Base-by-base conservation (phyloP, 2,329 filamentous ascomycete species). In the Alternaria ethzedia region DNA sequence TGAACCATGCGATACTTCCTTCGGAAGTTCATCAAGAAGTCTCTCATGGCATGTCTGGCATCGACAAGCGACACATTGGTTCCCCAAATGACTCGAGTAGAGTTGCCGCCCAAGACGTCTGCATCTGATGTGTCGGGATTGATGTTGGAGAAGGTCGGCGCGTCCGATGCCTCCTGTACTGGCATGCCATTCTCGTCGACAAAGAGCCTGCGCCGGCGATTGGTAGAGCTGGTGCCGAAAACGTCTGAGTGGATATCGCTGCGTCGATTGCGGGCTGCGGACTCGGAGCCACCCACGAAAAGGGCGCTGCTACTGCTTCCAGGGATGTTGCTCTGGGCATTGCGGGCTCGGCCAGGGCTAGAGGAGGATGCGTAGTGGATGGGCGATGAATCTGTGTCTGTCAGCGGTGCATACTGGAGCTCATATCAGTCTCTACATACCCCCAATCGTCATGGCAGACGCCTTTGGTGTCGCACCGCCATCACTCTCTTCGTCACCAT, bases 21-120 rank as follows among this genome's bases (percentile, higher is more conserved):
- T 64, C 94, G 93, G 73, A 96, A 99, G 78, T 97, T 96, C 77
- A 90, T 89, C 26, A 99, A 84, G 75, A 99, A 99, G 68, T 96
- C 94, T 76, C 96, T 95, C 84, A 97, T 97, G 0, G 90, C 86
- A 55, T 89, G 88, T 79, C 96, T 92, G 0, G 93, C 94, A 78
- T 98, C 94, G 64, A 93, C 89, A 57, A 99, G 91, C 6, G 95
- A 97, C 54, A 99, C 92, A 43, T 97, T 98, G 46, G 96, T 99
- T 79, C 96, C 96, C 96, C 96, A 99, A 68, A 99, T 95, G 61
- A 96, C 88, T 70, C 91, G 89, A 59, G 91, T 90, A 43, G 92
- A 92, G 62, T 88, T 88, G 2, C 94, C 96, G 43, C 94, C 95
- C 44, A 97, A 87, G 1, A 86, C 88, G 75, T 97, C 92, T 1